Conservation (phyloP, 768 basidiomycete species). For the Psilocybe cubensis region DNA sequence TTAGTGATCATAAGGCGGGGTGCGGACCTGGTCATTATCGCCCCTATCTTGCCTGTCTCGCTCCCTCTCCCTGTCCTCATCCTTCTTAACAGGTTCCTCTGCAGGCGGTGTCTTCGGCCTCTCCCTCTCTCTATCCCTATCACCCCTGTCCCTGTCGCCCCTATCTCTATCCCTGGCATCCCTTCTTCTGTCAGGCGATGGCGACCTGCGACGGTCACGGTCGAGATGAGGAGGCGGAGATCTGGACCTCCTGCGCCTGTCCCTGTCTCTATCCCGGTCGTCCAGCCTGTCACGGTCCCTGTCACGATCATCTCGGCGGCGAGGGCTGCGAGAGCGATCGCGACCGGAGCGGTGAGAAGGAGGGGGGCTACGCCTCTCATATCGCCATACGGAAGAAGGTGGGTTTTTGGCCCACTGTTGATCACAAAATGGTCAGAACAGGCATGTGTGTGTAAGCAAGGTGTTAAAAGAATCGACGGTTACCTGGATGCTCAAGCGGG, state of each 20-base stretch:
- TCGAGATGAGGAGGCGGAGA: constrained; percentile 12
- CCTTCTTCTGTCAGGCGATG: constrained; percentile 21
- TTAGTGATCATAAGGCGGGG: constrained; percentile 64
- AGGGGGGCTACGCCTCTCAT: constrained; percentile 33
- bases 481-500: constrained; percentile 39
- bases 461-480: background rate
- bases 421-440: background rate
- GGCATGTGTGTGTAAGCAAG: background rate
- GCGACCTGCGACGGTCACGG: constrained; percentile 24
- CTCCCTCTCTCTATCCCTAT: constrained; percentile 31
- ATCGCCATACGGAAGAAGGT: constrained; percentile 41
- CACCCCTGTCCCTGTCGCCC: constrained; percentile 22
- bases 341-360: constrained; percentile 21
- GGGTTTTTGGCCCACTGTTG: constrained; percentile 47
- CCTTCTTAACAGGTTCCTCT: constrained; percentile 14
- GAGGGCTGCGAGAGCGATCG: constrained; percentile 32
- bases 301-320: constrained; percentile 31
- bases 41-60: constrained; percentile 13
- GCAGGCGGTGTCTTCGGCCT: constrained; percentile 48
- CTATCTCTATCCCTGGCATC: constrained; percentile 24
- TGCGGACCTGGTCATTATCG: constrained; percentile 51
- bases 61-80: constrained; percentile 34
- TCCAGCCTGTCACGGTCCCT: constrained; percentile 3
- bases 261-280: constrained; percentile 20
- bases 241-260: constrained; percentile 25